A percentile compares a stretch with the other conserved stretches of the same genome.
These are phyloP conservation scores for Sporothrix variecibatus DNA, from an alignment of 2,329 filamentous ascomycete species.

Conservation along the genomic window DNA sequence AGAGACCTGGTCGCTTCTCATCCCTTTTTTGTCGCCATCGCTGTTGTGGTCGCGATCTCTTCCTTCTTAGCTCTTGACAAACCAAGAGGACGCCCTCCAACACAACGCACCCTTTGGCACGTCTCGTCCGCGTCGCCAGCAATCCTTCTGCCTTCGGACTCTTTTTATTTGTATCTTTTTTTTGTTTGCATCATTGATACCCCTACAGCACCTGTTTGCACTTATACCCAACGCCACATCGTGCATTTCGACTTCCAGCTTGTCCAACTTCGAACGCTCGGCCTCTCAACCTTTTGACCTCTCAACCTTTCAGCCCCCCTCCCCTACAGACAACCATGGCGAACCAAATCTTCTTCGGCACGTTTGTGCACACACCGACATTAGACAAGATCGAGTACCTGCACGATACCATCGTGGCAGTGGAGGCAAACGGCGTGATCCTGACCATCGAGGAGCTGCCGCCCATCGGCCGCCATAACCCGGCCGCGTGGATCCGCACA, in stretches of 20 bases:
- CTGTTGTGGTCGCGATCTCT: background rate
- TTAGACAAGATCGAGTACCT: slow-evolving; percentile 53
- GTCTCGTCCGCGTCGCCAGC: background rate
- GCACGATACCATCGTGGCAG: slow-evolving; percentile 53
- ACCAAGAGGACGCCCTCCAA: background rate
- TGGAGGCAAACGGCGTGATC: slow-evolving; percentile 54
- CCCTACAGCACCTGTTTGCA: background rate
- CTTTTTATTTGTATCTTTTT: background rate
- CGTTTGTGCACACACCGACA: slow-evolving; percentile 56
- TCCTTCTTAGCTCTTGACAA: background rate
- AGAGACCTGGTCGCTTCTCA: background rate
- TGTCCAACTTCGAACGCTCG: background rate
- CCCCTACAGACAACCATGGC: slow-evolving; percentile 17
- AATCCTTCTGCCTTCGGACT: background rate
- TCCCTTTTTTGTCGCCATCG: background rate
- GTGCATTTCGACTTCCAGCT: background rate
- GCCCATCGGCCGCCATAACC: slow-evolving; percentile 25
- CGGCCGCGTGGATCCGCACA: slow-evolving; percentile 29
- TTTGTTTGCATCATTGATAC: background rate
- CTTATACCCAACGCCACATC: background rate
- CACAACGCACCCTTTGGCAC: background rate
- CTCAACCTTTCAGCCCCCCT: background rate
- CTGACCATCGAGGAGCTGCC: slow-evolving; percentile 45
- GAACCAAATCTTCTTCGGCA: slow-evolving; percentile 55
- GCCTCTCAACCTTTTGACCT: background rate